Base-by-base conservation (phyloP, 148 eudicot genomes). In the Amaranthus palmeri region DNA sequence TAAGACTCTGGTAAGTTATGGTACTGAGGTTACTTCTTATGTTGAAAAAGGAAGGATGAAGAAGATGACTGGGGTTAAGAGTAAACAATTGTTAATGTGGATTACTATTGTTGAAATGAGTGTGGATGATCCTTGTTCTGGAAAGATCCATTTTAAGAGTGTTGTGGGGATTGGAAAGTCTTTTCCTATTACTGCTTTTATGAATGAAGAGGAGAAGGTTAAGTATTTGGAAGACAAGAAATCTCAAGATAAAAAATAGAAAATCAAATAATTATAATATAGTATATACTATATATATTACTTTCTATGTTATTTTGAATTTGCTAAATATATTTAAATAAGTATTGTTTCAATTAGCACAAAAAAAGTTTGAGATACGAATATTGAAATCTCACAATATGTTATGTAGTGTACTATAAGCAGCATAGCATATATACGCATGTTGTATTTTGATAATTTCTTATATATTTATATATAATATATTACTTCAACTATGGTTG, bases 61-160 rank as follows among this genome's bases (percentile, higher is more conserved):
- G 79, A 90, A 78, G 73, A 87, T 93, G 95, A 88, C 74, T 10
- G 98, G 98, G 0, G 90, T 93, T 14, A 93, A 87, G 81, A 87
- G 88, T 74, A 93, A 87, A 77, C 96, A 87, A 68, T 44, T 91
- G 44, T 10, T 93, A 12, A 14, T 93, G 64, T 93, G 98, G 98
- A 82, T 93, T 18, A 85, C 95, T 2, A 76, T 93, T 0, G 81
- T 76, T 8, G 98, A 93, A 78, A 93, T 93, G 96, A 83, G 87
- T 70, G 70, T 93, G 0, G 87, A 83, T 3, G 83, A 79, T 9
- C 71, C 78, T 7, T 69, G 59, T n/a, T 67, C 69, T 5, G 68
- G 75, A 41, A 86, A 86, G 61, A 93, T 93, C 52, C 74, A 86
- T 70, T 93, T 90, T 79, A 88, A 84, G 81, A 86, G 86, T 17